A percentile compares a stretch with the other conserved stretches of the same genome.
These are phyloP conservation scores for Xylaria arbuscula DNA, from an alignment of 2,329 filamentous ascomycete species.

Conservation along the genomic window DNA sequence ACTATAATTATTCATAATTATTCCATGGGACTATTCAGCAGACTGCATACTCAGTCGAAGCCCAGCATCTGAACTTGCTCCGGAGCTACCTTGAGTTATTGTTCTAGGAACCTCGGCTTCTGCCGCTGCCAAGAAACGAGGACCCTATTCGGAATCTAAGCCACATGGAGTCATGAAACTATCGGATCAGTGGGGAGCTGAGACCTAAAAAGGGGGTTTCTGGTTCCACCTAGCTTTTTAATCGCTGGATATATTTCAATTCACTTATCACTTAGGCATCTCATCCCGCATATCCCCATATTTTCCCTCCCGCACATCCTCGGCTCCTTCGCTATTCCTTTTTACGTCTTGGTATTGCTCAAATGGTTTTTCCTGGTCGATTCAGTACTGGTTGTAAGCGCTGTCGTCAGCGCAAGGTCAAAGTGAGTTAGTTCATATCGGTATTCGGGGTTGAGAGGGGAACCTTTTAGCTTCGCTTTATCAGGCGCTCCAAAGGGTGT, in stretches of 20 bases:
- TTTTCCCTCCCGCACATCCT: slow-evolving; percentile 19
- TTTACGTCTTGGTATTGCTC: slow-evolving; percentile 20
- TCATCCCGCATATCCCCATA: slow-evolving; percentile 30
- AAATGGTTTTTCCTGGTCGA: slow-evolving; percentile 40
- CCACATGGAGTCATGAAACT: slow-evolving; percentile 12
- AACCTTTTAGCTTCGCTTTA: not conserved
- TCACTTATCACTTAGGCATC: slow-evolving; percentile 13
- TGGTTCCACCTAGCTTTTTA: slow-evolving; percentile 16
- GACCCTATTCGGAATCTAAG: slow-evolving; percentile 32
- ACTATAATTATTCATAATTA: not conserved
- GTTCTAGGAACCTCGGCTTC: slow-evolving; percentile 13
- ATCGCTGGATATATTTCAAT: slow-evolving; percentile 8
- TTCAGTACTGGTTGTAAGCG: slow-evolving; percentile 37
- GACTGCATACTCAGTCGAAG: not conserved
- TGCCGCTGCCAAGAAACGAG: slow-evolving; percentile 17
- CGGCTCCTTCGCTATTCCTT: slow-evolving; percentile 7
- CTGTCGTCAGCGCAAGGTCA: slow-evolving; percentile 38
- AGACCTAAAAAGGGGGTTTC: slow-evolving; percentile 2
- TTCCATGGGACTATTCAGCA: not conserved
- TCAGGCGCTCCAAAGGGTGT: not conserved
- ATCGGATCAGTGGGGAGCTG: slow-evolving; percentile 14
- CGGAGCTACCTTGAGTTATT: not conserved
- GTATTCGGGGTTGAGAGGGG: not conserved
- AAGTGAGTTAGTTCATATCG: slow-evolving; percentile 31
- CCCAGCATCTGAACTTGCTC: not conserved